Conservation (phyloP, 2,329 filamentous ascomycete species). For the Trichophyton simii region DNA sequence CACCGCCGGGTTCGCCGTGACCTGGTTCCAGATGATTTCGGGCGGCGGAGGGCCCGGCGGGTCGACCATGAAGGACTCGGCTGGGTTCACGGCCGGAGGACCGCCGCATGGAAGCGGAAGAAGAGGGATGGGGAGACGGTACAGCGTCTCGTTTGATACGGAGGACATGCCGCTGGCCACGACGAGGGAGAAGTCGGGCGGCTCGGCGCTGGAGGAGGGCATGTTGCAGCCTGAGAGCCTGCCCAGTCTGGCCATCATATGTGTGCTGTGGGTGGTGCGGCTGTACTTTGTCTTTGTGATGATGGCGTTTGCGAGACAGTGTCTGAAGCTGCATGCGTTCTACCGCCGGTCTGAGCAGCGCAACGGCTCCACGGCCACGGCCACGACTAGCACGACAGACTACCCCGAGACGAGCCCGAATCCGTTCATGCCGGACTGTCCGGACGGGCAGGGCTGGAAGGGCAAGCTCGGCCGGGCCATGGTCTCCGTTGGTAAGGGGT, state of each 20-base stretch:
- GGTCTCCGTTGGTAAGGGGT: constrained; percentile 59
- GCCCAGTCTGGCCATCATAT: constrained; percentile 67
- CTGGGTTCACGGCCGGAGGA: constrained; percentile 53
- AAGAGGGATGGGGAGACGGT: constrained; percentile 14
- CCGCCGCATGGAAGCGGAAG: constrained; percentile 13
- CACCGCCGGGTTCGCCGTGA: constrained; percentile 66
- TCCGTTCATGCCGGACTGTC: constrained; percentile 55
- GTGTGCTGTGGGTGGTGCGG: constrained; percentile 59
- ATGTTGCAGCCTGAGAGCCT: constrained; percentile 54
- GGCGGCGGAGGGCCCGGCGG: constrained; percentile 40
- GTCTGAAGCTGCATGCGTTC: constrained; percentile 56
- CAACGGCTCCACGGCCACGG: constrained; percentile 28
- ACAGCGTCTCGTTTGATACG: constrained; percentile 45
- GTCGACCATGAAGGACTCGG: constrained; percentile 47
- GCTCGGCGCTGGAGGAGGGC: constrained; percentile 46
- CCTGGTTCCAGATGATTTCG: constrained; percentile 71
- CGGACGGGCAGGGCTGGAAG: constrained; percentile 67
- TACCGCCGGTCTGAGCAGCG: constrained; percentile 26
- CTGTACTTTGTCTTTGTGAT: constrained; percentile 76
- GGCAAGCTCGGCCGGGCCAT: constrained; percentile 68
- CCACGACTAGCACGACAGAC: constrained; percentile 30
- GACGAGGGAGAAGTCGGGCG: constrained; percentile 21
- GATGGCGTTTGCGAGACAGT: constrained; percentile 67
- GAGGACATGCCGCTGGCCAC: constrained; percentile 26
- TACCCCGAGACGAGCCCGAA: constrained; percentile 38